Evolutionary conservation across 768 basidiomycete species (phyloP).

Genomic region (Astraeus odoratus): DNA sequence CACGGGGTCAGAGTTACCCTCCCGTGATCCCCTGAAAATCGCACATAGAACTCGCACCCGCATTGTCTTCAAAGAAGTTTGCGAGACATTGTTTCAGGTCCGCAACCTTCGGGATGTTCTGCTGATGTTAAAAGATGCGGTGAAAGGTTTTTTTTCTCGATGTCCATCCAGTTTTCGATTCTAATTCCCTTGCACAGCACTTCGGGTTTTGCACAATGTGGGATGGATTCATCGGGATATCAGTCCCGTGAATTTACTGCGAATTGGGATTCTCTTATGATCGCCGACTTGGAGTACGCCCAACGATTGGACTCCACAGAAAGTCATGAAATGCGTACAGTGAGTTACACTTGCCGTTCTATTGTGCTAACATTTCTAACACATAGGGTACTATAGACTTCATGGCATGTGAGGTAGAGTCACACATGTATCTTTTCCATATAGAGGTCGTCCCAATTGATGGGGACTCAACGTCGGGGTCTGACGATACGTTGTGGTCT

Average conservation of each 20-base stretch:
- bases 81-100: conserved; percentile 3
- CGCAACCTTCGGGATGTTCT: not conserved
- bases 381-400: not conserved
- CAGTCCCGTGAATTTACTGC: conserved; percentile 11
- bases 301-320: not conserved
- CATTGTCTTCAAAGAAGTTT: conserved; percentile 12
- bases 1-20: not conserved
- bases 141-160: not conserved
- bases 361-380: not conserved
- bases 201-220: conserved; percentile 1
- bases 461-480: too few relatives aligned
- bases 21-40: not conserved
- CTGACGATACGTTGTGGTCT: too few relatives aligned
- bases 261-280: not conserved
- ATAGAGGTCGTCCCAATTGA: too few relatives aligned
- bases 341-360: not conserved
- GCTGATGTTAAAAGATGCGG: not conserved
- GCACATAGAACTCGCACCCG: conserved; percentile 6
- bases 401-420: not conserved
- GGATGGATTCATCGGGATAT: conserved; percentile 15
- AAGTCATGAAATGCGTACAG: not conserved
- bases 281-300: conserved; percentile 12
- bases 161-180: not conserved
- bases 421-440: not conserved
- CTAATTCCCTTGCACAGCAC: not conserved